phyloP scores from a whole-genome alignment of 2,329 filamentous ascomycete species.

The Phaeoacremonium minimum region DNA sequence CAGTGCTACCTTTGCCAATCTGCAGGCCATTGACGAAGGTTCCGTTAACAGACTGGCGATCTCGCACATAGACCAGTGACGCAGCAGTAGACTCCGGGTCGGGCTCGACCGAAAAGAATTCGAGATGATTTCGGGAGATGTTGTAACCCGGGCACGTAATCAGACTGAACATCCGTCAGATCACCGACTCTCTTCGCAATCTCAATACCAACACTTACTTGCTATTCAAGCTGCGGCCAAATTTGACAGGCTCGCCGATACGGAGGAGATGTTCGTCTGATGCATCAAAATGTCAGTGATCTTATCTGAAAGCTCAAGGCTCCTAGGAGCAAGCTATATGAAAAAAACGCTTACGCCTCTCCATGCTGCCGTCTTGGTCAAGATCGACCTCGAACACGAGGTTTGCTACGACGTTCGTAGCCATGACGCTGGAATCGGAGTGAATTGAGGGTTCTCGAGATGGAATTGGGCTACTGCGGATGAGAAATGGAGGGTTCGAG shows the following conservation, averaged over 20 bases:
- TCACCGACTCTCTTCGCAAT: background rate
- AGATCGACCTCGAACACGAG: too few relatives aligned
- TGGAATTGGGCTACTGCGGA: too few relatives aligned
- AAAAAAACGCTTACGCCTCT: too few relatives aligned
- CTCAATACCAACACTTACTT: constrained; percentile 14
- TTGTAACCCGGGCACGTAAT: constrained; percentile 25
- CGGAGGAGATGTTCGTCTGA: too few relatives aligned
- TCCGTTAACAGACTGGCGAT: constrained; percentile 49
- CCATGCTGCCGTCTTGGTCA: too few relatives aligned
- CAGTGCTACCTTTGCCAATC: constrained; percentile 31
- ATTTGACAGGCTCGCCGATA: constrained; percentile 9
- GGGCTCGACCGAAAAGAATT: constrained; percentile 50
- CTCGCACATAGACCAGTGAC: constrained; percentile 49
- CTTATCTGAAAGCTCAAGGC: too few relatives aligned
- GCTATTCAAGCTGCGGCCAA: constrained; percentile 19
- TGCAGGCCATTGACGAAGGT: constrained; percentile 44
- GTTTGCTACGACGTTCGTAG: too few relatives aligned
- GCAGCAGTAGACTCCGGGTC: constrained; percentile 30
- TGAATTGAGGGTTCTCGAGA: too few relatives aligned
- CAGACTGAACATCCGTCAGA: constrained; percentile 27
- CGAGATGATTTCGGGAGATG: constrained; percentile 52
- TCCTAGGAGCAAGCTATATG: too few relatives aligned
- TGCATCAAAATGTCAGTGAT: too few relatives aligned
- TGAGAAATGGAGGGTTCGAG: too few relatives aligned
- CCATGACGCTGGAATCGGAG: too few relatives aligned